A percentile compares a stretch with the other conserved stretches of the same genome.
These are phyloP conservation scores for Pleurozium schreberi DNA, from an alignment of 225 moss, liverwort and hornwort genomes.

Conservation along the genomic window DNA sequence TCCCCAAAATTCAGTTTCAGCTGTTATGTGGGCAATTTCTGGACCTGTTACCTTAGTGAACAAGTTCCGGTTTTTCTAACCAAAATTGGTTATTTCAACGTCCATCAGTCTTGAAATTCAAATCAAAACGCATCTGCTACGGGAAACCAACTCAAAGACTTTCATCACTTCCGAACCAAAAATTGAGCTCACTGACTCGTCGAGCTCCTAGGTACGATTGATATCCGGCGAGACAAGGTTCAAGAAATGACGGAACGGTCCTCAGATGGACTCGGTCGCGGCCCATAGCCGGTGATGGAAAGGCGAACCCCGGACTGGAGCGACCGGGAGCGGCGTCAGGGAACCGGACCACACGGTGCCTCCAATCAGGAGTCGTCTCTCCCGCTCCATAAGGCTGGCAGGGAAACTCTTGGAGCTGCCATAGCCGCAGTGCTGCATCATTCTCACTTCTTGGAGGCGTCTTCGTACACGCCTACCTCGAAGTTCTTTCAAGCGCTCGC, in stretches of 20 bases:
- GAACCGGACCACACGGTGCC: not conserved
- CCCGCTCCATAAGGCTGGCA: slow-evolving; percentile 1
- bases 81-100: too few relatives aligned
- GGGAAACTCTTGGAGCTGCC: not conserved
- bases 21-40: too few relatives aligned
- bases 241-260: not conserved
- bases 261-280: not conserved
- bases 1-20: too few relatives aligned
- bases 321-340: not conserved
- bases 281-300: not conserved
- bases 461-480: slow-evolving; percentile 64
- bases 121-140: too few relatives aligned
- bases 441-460: slow-evolving; percentile 53
- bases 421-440: slow-evolving; percentile 14
- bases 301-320: not conserved
- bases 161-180: too few relatives aligned
- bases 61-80: too few relatives aligned
- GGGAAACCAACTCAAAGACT: too few relatives aligned
- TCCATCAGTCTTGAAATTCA: too few relatives aligned
- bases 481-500: slow-evolving; percentile 4
- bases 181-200: too few relatives aligned
- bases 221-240: not conserved
- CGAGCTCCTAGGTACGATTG: not conserved
- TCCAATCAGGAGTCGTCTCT: slow-evolving; percentile 30
- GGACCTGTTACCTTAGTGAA: too few relatives aligned